Evolutionary conservation across 169 alveolate species (phyloP), one percentile per base, ranked within the genome.

Genomic region (Plasmodium sp.): DNA sequence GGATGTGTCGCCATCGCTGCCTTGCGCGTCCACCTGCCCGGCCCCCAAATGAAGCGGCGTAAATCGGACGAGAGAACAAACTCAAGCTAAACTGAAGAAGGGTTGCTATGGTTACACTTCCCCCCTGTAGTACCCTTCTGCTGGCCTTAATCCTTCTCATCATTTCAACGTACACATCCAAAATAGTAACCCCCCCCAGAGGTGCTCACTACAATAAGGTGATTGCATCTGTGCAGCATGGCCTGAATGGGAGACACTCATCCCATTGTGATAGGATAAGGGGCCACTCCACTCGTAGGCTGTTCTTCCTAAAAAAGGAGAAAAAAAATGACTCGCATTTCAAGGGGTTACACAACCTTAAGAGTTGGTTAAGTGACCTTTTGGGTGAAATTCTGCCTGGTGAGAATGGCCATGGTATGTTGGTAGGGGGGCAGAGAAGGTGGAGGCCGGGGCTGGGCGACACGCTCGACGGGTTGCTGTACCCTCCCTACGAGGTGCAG

Each of bases 41-140:
- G 36, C 34, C 75, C 16, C 5, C 39, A 27, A 45, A 51, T 81
- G 88, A 81, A 81, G 54, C 27, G 34, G 39, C n/a, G 6, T n/a
- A 67, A 9, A 67, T 18, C 12, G 51, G 33, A 27, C 56, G 14
- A 83, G 22, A 62, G 31, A 81, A 51, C 31, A 83, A 83, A 83
- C 39, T 9, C 18, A 22, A 0, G 12, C 45, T 74, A 74, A 74
- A 74, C 33, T 74, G 54, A 80, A 73, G 48, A 2, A 73, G 12
- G n/a, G 41, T 81, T 81, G 88, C 88, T 81, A 81, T 81, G 88
- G 62, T 81, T 81, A 16, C 62, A 81, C n/a, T 22, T 51, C 34
- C 88, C 33, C 34, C 10, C 6, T 18, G 39, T n/a, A 12, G 39
- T 31, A 51, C 62, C 75, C 31, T 54, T 81, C 79, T 81, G 88